A percentile compares a stretch with the other conserved stretches of the same genome.
Conservation (phyloP, 2,329 filamentous ascomycete genomes). For the Seiridium unicorne region DNA sequence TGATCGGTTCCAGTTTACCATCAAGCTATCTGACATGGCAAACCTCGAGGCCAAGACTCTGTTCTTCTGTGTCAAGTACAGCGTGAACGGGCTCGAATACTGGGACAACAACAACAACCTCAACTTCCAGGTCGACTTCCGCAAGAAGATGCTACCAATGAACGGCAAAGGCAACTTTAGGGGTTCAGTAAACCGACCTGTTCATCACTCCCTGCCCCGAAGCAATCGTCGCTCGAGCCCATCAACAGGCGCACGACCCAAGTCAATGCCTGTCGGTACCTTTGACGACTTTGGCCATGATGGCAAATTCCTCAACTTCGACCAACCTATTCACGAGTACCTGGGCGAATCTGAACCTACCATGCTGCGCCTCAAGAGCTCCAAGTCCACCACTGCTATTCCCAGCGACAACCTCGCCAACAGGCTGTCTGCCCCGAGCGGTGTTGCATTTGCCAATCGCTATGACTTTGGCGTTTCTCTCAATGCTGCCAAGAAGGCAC, state of each 20-base stretch:
- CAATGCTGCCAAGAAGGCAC: constrained; percentile 74
- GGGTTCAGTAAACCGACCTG: constrained; percentile 48
- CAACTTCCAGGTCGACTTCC: constrained; percentile 95
- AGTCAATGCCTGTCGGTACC: constrained; percentile 53
- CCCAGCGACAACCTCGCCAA: constrained; percentile 60
- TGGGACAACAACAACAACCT: constrained; percentile 90
- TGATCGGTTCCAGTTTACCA: constrained; percentile 91
- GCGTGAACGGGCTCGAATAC: constrained; percentile 77
- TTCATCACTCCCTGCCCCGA: constrained; percentile 56
- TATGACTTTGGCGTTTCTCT: constrained; percentile 97
- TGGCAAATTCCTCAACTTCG: constrained; percentile 52
- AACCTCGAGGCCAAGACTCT: constrained; percentile 92
- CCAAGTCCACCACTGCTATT: constrained; percentile 61
- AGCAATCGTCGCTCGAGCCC: constrained; percentile 57
- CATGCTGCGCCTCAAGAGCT: constrained; percentile 68
- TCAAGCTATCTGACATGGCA: constrained; percentile 86
- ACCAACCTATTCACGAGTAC: constrained; percentile 59
- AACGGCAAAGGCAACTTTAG: constrained; percentile 55
- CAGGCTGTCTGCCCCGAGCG: constrained; percentile 53
- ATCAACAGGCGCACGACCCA: constrained; percentile 43
- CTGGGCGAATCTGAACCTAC: constrained; percentile 60
- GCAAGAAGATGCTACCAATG: constrained; percentile 68
- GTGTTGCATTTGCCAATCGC: constrained; percentile 82
- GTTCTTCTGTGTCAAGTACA: constrained; percentile 88
- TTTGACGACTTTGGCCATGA: constrained; percentile 72